Evolutionary conservation across 2,329 filamentous ascomycete species (phyloP).

Genomic region (Fusarium hostae): DNA sequence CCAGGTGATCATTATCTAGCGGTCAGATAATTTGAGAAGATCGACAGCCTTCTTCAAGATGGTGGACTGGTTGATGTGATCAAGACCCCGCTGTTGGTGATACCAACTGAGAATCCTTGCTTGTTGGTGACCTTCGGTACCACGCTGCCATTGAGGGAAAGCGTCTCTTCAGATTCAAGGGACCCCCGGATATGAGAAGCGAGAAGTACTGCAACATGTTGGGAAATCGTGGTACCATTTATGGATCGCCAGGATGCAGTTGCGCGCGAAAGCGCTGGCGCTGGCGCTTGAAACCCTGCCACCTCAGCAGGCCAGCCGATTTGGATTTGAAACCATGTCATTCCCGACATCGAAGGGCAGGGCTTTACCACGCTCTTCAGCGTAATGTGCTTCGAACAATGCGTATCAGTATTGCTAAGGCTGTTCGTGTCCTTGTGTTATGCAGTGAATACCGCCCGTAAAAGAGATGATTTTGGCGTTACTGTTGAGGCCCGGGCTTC

Average conservation of each 20-base stretch:
- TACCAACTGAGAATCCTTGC: constrained; percentile 31
- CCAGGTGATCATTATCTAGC: constrained; percentile 26
- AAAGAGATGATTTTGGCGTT: constrained; percentile 10
- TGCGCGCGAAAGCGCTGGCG: constrained; percentile 9
- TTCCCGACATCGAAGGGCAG: constrained; percentile 2
- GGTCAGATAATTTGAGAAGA: constrained; percentile 27
- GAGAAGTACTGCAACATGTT: constrained; percentile 19
- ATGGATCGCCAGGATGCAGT: constrained; percentile 17
- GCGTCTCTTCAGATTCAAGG: constrained; percentile 33
- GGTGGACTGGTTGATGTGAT: constrained; percentile 35
- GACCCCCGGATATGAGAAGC: constrained; percentile 24
- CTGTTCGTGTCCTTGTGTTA: not conserved
- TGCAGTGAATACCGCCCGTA: constrained; percentile 3
- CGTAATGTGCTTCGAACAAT: not conserved
- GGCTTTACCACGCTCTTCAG: not conserved
- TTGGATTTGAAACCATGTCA: constrained; percentile 1
- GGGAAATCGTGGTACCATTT: constrained; percentile 34
- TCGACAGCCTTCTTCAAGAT: constrained; percentile 25
- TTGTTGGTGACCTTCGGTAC: constrained; percentile 21
- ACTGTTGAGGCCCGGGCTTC: constrained; percentile 40
- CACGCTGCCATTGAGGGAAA: constrained; percentile 23
- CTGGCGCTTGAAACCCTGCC: constrained; percentile 12
- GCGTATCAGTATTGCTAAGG: not conserved
- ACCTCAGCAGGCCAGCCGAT: not conserved
- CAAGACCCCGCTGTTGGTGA: constrained; percentile 39